These are phyloP conservation scores for Antitrichia curtipendula DNA, from an alignment of 225 moss, liverwort and hornwort species.

Conservation along the genomic window DNA sequence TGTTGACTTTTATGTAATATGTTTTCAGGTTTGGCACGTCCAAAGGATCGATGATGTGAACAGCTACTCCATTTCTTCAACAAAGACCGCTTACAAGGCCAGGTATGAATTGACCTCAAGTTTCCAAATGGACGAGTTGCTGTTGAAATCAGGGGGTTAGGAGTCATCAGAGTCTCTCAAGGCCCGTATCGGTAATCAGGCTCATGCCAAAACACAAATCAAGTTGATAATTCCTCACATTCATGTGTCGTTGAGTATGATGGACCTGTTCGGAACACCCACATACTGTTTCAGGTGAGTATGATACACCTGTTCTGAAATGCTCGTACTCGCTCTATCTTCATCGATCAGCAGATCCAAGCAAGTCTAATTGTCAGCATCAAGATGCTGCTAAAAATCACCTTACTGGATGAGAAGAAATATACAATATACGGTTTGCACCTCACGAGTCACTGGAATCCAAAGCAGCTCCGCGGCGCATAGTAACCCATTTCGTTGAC, in stretches of 20 bases:
- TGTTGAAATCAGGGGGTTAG: not conserved
- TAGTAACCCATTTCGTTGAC: slow-evolving; percentile 73
- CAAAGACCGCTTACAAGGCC: not conserved
- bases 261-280: not conserved
- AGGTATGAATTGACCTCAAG: not conserved
- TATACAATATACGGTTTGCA: not conserved
- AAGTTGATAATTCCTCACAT: not conserved
- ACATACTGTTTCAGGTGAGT: not conserved
- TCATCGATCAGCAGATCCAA: not conserved
- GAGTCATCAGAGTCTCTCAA: not conserved
- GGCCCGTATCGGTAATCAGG: not conserved
- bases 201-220: not conserved
- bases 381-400: not conserved
- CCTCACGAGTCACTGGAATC: slow-evolving; percentile 21
- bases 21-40: not conserved
- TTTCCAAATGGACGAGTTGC: not conserved
- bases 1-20: not conserved
- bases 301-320: not conserved
- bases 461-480: slow-evolving; percentile 36
- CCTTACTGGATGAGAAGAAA: not conserved
- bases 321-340: not conserved
- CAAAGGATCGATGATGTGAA: not conserved
- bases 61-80: not conserved
- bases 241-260: not conserved
- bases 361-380: not conserved